Evolutionary conservation across 2,329 filamentous ascomycete species (phyloP), one percentile per base, ranked within the genome.

Genomic region (Magnaporthiopsis poae): DNA sequence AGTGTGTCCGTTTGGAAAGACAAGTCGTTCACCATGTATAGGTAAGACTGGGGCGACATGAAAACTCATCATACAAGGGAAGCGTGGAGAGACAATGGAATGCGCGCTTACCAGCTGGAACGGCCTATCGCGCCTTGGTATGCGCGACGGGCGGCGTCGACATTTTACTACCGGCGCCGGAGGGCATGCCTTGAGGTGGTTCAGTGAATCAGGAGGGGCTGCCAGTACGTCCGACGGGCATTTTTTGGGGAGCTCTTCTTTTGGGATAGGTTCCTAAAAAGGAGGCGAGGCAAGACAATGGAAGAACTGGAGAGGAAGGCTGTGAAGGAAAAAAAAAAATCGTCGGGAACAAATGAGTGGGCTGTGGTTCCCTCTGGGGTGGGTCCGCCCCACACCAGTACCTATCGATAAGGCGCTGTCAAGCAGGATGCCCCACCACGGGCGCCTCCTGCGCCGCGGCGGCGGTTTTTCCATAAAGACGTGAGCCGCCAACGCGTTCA

Each of bases 11-110:
- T 80, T 81, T 81, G 79, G 79, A 78, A 78, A 77, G 79, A 80
- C 79, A 74, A 78, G 82, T 84, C 80, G 76, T 80, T 85, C 83
- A 85, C 81, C 82, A 85, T 79, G 68, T 72, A 73, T 73, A 75
- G 71, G 78, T 85, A 82, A 81, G 83, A 81, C 82, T 83, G 83
- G 83, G 83, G 83, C 83, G 83, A 85, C 83, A 76, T 69, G 82
- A 78, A 75, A 77, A 75, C 78, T 85, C 82, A 85, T 85, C 82
- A 85, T 81, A 67, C 68, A 62, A 36, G 33, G 62, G 46, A 52
- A 60, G 35, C 29, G 65, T 27, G 63, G 3, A 46, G 52, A 71
- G 71, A 60, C 63, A 65, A 65, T 61, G 35, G 59, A 67, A 8
- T 52, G 46, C 46, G n/a, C 3, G 46, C 46, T 25, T 56, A 56